phyloP scores from a whole-genome alignment of 1,139 yeast genomes.

The Kazachstania sp. region DNA sequence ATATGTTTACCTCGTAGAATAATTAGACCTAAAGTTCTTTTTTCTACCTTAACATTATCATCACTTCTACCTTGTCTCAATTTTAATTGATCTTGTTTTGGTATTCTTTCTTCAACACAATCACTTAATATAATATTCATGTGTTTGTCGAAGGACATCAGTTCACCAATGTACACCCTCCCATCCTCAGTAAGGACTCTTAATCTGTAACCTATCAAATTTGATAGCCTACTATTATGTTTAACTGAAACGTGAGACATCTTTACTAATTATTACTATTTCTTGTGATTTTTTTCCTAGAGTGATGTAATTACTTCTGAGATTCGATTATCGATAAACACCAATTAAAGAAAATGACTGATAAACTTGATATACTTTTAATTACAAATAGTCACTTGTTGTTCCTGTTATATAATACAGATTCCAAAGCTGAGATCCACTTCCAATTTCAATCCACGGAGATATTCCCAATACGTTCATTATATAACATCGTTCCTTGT shows the following conservation, averaged over 20 bases:
- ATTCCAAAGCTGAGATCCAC: too few relatives aligned
- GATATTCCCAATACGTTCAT: too few relatives aligned
- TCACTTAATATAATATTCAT: slow-evolving; percentile 82
- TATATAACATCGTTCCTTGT: too few relatives aligned
- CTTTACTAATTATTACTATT: neutral
- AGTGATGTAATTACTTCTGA: too few relatives aligned
- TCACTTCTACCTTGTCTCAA: slow-evolving; percentile 24
- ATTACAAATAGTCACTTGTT: too few relatives aligned
- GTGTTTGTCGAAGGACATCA: slow-evolving; percentile 82
- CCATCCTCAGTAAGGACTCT: slow-evolving; percentile 68
- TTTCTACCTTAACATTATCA: slow-evolving; percentile 31
- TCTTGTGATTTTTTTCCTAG: too few relatives aligned
- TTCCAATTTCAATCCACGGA: too few relatives aligned
- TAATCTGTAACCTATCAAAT: slow-evolving; percentile 64
- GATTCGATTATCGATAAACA: too few relatives aligned
- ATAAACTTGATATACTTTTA: too few relatives aligned
- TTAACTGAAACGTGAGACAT: slow-evolving; percentile 18
- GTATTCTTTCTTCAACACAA: slow-evolving; percentile 72
- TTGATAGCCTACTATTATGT: slow-evolving; percentile 41
- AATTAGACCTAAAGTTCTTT: slow-evolving; percentile 68
- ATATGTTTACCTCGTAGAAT: slow-evolving; percentile 85
- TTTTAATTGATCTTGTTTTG: slow-evolving; percentile 47
- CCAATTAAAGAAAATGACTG: too few relatives aligned
- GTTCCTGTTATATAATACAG: too few relatives aligned
- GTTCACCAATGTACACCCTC: slow-evolving; percentile 66